Base-by-base conservation (phyloP, 805 yeast species). In the Cyberlindnera mississippiensis region DNA sequence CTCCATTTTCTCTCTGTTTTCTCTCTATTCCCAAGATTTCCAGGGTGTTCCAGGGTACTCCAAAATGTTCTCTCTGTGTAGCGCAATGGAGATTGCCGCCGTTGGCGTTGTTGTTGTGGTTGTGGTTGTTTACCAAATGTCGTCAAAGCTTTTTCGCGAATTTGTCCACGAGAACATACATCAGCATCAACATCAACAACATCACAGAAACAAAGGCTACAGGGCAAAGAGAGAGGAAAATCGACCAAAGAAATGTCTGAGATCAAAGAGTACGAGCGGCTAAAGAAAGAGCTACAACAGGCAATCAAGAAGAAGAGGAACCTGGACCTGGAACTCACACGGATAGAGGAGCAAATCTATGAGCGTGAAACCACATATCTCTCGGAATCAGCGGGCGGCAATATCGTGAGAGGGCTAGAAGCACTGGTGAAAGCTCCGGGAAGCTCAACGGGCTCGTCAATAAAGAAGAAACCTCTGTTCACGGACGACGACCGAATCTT, bases 331-430 rank as follows among this genome's bases (percentile, higher is more conserved):
- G 76, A 78, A 50, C 70, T 82, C 36, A 75, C 75, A 17, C 63
- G 62, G 34, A 59, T 88, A 6, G 96, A 90, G 56, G 96, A 88
- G 48, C 76, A 77, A 39, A 81, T 90, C 6, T 89, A 79, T 64
- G 82, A 79, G 36, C 78, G 78, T 50, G 98, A 90, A 57, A 79
- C 83, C 9, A 75, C 77, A 12, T 90, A 90, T 58, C 75, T 90
- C 35, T 76, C 82, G 22, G 89, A 84, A 39, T 78, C 87, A 44
- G 62, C 67, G 22, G 62, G 71, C 22, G 90, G 96, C 0, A 90
- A 87, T 60, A 82, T 91, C 20, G 84, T 88, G n/a, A 83, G 84
- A 49, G 98, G 98, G 2, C 90, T 89, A 55, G 96, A 90, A 37
- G 83, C 78, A 52, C 84, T 85, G 9, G 42, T 45, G 56, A 71